These are phyloP conservation scores for Suaeda aralocaspica DNA, from an alignment of 148 eudicot species.

Conservation along the genomic window DNA sequence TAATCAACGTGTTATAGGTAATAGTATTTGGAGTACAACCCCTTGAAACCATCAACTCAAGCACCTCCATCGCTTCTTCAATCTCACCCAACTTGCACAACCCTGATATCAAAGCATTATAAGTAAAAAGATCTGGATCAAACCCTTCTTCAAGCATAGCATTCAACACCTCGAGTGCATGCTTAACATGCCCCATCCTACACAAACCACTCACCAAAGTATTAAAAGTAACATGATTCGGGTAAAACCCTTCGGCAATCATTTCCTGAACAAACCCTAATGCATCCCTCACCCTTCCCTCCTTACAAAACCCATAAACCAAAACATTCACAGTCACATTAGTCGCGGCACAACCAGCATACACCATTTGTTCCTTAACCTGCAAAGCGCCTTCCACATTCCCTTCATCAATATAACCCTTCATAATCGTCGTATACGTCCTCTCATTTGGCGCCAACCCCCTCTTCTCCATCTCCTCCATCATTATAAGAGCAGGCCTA, in stretches of 20 bases:
- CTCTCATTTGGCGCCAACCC: conserved; percentile 84
- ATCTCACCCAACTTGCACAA: conserved; percentile 70
- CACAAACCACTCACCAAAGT: conserved; percentile 76
- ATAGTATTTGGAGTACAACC: conserved; percentile 70
- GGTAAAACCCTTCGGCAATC: conserved; percentile 59
- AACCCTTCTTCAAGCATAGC: conserved; percentile 86
- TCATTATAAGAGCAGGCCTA: conserved; percentile 91
- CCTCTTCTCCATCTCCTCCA: conserved; percentile 82
- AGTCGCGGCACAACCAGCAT: conserved; percentile 49
- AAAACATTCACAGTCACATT: conserved; percentile 70
- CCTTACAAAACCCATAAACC: conserved; percentile 82
- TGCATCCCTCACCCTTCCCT: conserved; percentile 71
- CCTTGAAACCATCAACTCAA: conserved; percentile 79
- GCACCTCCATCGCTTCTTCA: conserved; percentile 78
- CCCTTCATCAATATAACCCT: conserved; percentile 86
- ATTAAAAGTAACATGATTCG: conserved; percentile 78
- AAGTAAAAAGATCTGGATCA: conserved; percentile 76
- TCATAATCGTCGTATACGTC: conserved; percentile 88
- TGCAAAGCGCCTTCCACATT: conserved; percentile 72
- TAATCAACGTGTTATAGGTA: conserved; percentile 75
- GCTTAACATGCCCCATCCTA: conserved; percentile 66
- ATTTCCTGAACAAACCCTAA: conserved; percentile 60
- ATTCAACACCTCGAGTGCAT: conserved; percentile 75
- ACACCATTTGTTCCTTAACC: conserved; percentile 66
- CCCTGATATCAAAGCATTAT: conserved; percentile 73